phyloP scores from a whole-genome alignment of 2,329 filamentous ascomycete genomes.

The Aspergillus sp. region DNA sequence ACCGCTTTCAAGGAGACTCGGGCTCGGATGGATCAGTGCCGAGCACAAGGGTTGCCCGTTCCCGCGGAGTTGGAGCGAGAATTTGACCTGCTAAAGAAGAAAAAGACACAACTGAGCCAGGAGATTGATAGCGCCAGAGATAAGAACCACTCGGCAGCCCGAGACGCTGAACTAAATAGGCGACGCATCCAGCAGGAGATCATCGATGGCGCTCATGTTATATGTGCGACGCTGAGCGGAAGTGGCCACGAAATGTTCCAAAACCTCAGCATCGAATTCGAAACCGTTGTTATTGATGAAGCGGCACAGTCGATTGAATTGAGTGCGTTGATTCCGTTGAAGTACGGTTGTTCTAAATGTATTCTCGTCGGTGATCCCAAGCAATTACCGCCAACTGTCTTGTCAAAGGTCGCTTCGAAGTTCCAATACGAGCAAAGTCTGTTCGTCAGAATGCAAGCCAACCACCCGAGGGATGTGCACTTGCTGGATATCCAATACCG shows the following conservation, averaged over 20 bases:
- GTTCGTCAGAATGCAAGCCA: slow-evolving; percentile 97
- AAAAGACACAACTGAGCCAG: slow-evolving; percentile 73
- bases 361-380: slow-evolving; percentile 97
- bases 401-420: slow-evolving; percentile 86
- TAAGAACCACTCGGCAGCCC: slow-evolving; percentile 75
- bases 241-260: slow-evolving; percentile 98
- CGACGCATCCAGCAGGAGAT: slow-evolving; percentile 87
- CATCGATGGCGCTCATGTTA: slow-evolving; percentile 83
- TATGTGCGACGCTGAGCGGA: slow-evolving; percentile 93
- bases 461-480: slow-evolving; percentile 84
- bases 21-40: slow-evolving; percentile 68
- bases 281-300: slow-evolving; percentile 97
- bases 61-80: slow-evolving; percentile 66
- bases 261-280: slow-evolving; percentile 90
- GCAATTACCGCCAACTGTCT: slow-evolving; percentile 90
- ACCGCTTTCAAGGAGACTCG: slow-evolving; percentile 71
- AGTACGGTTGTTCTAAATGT: slow-evolving; percentile 96
- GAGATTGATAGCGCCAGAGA: slow-evolving; percentile 88
- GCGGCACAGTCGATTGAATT: slow-evolving; percentile 97
- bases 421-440: slow-evolving; percentile 97
- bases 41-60: slow-evolving; percentile 52
- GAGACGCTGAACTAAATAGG: slow-evolving; percentile 82
- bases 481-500: slow-evolving; percentile 97
- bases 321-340: slow-evolving; percentile 92
- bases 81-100: slow-evolving; percentile 75